These are phyloP conservation scores for Thraustochytrium sp. DNA, from an alignment of 352 stramenopile genomes.

Conservation along the genomic window DNA sequence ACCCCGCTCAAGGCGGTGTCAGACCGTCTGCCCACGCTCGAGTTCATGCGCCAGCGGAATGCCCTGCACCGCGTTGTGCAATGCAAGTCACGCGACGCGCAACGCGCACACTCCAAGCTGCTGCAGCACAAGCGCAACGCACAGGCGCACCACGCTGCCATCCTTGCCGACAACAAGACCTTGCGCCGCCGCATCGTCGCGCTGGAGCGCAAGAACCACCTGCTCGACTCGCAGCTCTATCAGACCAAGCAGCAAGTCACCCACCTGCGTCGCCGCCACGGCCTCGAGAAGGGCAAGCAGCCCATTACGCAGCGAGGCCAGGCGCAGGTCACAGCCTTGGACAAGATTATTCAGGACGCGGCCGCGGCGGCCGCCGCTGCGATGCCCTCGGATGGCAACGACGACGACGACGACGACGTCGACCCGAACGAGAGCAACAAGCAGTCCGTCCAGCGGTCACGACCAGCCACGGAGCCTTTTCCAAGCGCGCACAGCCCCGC, in stretches of 20 bases:
- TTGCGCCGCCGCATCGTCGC: not conserved
- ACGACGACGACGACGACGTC: not conserved
- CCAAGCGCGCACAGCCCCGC: too few relatives aligned
- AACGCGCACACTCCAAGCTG: not conserved
- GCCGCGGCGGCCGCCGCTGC: not conserved
- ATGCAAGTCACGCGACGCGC: not conserved
- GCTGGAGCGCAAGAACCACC: not conserved
- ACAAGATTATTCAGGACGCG: not conserved
- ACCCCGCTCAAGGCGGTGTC: not conserved
- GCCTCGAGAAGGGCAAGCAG: not conserved
- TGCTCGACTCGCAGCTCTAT: not conserved
- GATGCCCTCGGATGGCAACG: not conserved
- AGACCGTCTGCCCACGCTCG: not conserved
- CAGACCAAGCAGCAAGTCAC: not conserved
- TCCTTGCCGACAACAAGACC: slow-evolving; percentile 31
- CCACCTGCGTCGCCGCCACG: not conserved
- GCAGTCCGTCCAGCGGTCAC: too few relatives aligned
- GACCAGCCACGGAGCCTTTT: too few relatives aligned
- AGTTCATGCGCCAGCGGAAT: slow-evolving; percentile 9
- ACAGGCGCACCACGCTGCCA: not conserved
- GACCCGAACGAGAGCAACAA: too few relatives aligned
- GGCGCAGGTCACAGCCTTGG: not conserved
- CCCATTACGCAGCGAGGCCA: not conserved
- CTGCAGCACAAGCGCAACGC: not conserved
- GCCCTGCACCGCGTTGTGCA: not conserved